A percentile compares a stretch with the other conserved stretches of the same genome.
These are phyloP conservation scores for Pestalotiopsis sp. DNA, from an alignment of 2,329 filamentous ascomycete genomes.

Conservation along the genomic window DNA sequence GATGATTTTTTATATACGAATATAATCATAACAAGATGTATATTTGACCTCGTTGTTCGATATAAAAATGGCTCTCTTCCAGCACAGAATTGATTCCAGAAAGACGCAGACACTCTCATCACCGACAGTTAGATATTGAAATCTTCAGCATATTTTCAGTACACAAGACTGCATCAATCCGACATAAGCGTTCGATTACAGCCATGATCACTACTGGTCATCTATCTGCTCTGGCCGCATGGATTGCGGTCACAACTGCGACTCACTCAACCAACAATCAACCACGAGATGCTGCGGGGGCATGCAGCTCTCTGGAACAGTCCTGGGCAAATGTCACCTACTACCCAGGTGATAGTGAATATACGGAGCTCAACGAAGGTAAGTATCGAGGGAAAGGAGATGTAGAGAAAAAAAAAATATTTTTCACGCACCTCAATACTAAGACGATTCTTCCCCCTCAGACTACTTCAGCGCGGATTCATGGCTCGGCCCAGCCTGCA, in stretches of 20 bases:
- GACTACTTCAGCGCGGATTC: not conserved
- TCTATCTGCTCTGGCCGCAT: not conserved
- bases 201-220: not conserved
- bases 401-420: too few species aligned
- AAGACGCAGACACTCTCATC: not conserved
- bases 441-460: not conserved
- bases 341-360: not conserved
- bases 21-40: not conserved
- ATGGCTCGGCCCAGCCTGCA: not conserved
- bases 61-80: not conserved
- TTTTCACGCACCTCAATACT: not conserved
- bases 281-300: not conserved
- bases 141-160: not conserved
- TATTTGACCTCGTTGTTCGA: not conserved
- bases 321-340: not conserved
- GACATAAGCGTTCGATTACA: not conserved
- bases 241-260: not conserved
- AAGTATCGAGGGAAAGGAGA: not conserved
- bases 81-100: not conserved
- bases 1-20: not conserved
- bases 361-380: not conserved
- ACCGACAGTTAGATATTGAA: not conserved
- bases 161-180: not conserved
- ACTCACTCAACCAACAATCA: not conserved
- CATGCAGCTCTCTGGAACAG: not conserved